phyloP scores from a whole-genome alignment of 805 yeast species.

The Ogataea philodendri region DNA sequence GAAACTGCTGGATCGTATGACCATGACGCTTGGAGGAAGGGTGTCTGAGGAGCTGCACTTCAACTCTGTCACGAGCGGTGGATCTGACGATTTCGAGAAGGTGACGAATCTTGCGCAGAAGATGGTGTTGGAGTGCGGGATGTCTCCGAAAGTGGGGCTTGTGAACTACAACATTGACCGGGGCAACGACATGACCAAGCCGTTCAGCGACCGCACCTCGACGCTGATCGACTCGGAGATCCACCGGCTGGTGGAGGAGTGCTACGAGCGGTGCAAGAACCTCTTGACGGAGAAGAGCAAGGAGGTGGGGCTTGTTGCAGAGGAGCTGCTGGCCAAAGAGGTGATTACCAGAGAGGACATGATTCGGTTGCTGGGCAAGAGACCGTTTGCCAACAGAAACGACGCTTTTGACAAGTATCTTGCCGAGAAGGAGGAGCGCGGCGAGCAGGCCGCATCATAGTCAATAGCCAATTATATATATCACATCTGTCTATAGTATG shows the following conservation, averaged over 20 bases:
- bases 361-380: slow-evolving; percentile 70
- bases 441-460: slow-evolving; percentile 5
- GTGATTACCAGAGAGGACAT: slow-evolving; percentile 81
- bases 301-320: slow-evolving; percentile 69
- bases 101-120: slow-evolving; percentile 85
- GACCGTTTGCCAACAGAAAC: slow-evolving; percentile 76
- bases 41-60: slow-evolving; percentile 90
- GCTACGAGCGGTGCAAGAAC: slow-evolving; percentile 57
- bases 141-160: slow-evolving; percentile 77
- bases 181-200: slow-evolving; percentile 52
- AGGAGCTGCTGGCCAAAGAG: slow-evolving; percentile 67
- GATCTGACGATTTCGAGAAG: slow-evolving; percentile 88
- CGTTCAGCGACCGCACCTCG: slow-evolving; percentile 74
- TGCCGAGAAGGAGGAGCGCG: slow-evolving; percentile 26
- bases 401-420: slow-evolving; percentile 90
- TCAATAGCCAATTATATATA: slow-evolving; percentile 3
- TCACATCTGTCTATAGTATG: slow-evolving; percentile 14
- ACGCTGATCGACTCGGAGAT: slow-evolving; percentile 66
- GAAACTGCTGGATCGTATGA: slow-evolving; percentile 80
- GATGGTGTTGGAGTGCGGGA: slow-evolving; percentile 86
- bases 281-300: slow-evolving; percentile 56
- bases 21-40: slow-evolving; percentile 93
- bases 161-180: slow-evolving; percentile 51
- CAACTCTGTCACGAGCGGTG: slow-evolving; percentile 86
- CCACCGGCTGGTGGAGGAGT: slow-evolving; percentile 61